Percentiles rank a stretch among this genome's conserved stretches.
Evolutionary conservation across 1,284 basidiomycete species (phyloP).

Genomic region (Dichomitus squalens): DNA sequence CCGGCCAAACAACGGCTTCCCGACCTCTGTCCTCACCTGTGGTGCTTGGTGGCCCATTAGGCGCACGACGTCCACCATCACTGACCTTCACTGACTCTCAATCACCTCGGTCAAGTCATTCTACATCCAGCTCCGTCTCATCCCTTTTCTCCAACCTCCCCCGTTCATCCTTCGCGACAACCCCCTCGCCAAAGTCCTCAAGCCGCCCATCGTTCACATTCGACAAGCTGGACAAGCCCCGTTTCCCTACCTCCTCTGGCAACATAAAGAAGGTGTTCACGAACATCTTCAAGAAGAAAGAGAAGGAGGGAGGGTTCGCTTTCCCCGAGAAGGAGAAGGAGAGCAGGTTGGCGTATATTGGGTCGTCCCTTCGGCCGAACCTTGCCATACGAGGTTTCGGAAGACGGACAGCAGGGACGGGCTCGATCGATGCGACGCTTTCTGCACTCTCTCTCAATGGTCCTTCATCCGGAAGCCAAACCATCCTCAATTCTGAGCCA

Average conservation of each 20-base stretch:
- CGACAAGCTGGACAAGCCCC: constrained; percentile 18
- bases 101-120: constrained; percentile 17
- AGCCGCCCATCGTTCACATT: constrained; percentile 15
- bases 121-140: constrained; percentile 18
- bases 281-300: constrained; percentile 25
- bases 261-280: constrained; percentile 25
- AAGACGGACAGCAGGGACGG: constrained; percentile 10
- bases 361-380: background rate
- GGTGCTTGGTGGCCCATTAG: background rate
- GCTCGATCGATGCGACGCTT: constrained; percentile 20
- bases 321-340: background rate
- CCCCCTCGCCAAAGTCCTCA: constrained; percentile 16
- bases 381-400: constrained; percentile 6
- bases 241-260: constrained; percentile 17
- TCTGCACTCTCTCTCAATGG: constrained; percentile 12
- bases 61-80: constrained; percentile 16
- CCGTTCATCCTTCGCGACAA: constrained; percentile 18
- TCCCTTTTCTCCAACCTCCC: constrained; percentile 23
- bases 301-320: constrained; percentile 5
- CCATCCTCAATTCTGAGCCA: constrained; percentile 4
- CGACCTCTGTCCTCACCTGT: constrained; percentile 22
- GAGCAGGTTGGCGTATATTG: background rate
- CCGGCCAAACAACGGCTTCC: constrained; percentile 12
- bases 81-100: constrained; percentile 9
- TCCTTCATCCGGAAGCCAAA: background rate